These are phyloP conservation scores for Tricholoma saponaceum DNA, from an alignment of 768 basidiomycete genomes.

Conservation along the genomic window DNA sequence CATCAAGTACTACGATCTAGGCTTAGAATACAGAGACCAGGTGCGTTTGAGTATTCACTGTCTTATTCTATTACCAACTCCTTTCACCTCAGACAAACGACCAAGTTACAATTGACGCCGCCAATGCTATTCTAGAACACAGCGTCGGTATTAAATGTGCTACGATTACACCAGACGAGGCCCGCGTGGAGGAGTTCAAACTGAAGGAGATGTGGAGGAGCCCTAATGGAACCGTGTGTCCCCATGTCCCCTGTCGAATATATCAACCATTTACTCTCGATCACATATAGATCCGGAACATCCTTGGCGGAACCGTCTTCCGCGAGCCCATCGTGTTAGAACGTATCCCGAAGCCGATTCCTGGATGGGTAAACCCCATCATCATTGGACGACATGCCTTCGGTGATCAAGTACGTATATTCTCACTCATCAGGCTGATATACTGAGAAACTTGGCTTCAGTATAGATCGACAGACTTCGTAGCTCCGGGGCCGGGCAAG, in stretches of 20 bases:
- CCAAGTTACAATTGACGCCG: slow-evolving; percentile 88
- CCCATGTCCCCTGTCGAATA: background rate
- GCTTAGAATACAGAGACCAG: slow-evolving; percentile 87
- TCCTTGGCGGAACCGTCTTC: slow-evolving; percentile 97
- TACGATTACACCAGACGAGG: slow-evolving; percentile 98
- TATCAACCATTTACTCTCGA: slow-evolving; percentile 3
- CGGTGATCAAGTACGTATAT: slow-evolving; percentile 76
- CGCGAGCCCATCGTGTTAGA: slow-evolving; percentile 94
- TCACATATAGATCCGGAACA: slow-evolving; percentile 78
- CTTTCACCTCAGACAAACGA: slow-evolving; percentile 71
- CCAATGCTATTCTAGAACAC: slow-evolving; percentile 91
- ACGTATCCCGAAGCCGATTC: slow-evolving; percentile 88
- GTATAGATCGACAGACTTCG: slow-evolving; percentile 92
- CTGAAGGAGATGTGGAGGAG: slow-evolving; percentile 99
- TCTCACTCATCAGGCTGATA: background rate
- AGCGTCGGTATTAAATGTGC: slow-evolving; percentile 99
- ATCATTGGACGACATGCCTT: slow-evolving; percentile 96
- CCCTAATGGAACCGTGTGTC: slow-evolving; percentile 85
- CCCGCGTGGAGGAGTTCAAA: slow-evolving; percentile 93
- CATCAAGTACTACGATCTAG: slow-evolving; percentile 98
- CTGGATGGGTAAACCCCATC: slow-evolving; percentile 97
- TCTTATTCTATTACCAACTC: background rate
- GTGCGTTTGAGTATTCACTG: slow-evolving; percentile 34
- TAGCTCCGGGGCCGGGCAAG: slow-evolving; percentile 90
- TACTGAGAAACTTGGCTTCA: slow-evolving; percentile 23